Conservation (phyloP, 1,284 basidiomycete genomes). For the Ganoderma leucocontextum region DNA sequence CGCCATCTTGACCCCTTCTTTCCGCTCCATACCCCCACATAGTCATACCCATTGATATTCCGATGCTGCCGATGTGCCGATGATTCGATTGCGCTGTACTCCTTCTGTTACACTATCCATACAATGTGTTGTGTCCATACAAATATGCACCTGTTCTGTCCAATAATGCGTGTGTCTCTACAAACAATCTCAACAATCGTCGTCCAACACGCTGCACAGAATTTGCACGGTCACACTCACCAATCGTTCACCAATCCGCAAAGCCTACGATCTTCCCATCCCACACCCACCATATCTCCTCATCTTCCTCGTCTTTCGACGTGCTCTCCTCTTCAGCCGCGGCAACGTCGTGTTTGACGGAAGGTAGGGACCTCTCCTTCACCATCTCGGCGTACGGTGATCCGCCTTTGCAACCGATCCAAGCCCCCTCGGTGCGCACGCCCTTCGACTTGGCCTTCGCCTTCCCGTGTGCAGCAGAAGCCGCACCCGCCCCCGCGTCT, state of each 20-base stretch:
- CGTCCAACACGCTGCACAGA: not conserved
- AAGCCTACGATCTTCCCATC: conserved; percentile 77
- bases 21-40: too few relatives aligned
- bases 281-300: conserved; percentile 86
- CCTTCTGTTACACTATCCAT: not conserved
- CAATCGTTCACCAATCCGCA: conserved; percentile 61
- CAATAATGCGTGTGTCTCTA: not conserved
- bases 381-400: conserved; percentile 24
- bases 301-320: conserved; percentile 67
- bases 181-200: not conserved
- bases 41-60: too few relatives aligned
- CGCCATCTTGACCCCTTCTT: too few relatives aligned
- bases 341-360: too few relatives aligned
- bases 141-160: not conserved
- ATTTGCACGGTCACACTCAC: not conserved
- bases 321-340: too few relatives aligned
- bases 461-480: conserved; percentile 26
- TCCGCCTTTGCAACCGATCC: conserved; percentile 51
- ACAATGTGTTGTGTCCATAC: not conserved
- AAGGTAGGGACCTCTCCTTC: too few relatives aligned
- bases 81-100: too few relatives aligned
- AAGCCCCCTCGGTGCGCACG: conserved; percentile 64
- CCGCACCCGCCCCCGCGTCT: conserved; percentile 25
- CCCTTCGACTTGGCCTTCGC: conserved; percentile 33
- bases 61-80: too few relatives aligned